Conservation (phyloP, 2,329 filamentous ascomycete species). For the Dactylellina parvicollis region DNA sequence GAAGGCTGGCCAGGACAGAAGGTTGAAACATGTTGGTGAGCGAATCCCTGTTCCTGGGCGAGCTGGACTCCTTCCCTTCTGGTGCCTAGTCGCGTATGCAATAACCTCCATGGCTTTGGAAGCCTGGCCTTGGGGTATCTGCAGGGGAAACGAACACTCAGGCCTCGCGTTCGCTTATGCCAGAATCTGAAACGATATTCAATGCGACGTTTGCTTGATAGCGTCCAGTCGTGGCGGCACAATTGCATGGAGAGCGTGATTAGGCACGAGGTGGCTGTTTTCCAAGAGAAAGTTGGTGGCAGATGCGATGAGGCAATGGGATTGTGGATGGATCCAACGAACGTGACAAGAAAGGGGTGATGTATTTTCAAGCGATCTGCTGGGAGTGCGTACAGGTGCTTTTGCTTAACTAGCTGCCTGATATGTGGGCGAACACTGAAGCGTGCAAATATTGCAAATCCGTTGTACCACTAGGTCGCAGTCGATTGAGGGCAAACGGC, state of each 20-base stretch:
- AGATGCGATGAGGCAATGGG: conserved; percentile 19
- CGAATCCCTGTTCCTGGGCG: conserved; percentile 35
- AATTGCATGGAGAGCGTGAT: background rate
- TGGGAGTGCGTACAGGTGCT: no score
- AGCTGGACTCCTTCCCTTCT: conserved; percentile 43
- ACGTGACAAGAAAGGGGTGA: no score
- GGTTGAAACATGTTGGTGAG: conserved; percentile 54
- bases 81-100: conserved; percentile 51
- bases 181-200: conserved; percentile 30
- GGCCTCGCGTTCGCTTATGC: background rate
- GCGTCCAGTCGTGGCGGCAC: conserved; percentile 10
- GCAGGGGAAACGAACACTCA: conserved; percentile 28
- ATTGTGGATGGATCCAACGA: no score
- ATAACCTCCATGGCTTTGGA: conserved; percentile 19
- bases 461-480: background rate
- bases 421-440: background rate
- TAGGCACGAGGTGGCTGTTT: background rate
- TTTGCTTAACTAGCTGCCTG: conserved; percentile 25
- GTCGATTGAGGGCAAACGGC: no score
- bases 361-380: no score
- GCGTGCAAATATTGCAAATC: background rate
- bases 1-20: conserved; percentile 41
- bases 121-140: conserved; percentile 45
- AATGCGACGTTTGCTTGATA: conserved; percentile 32
- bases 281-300: no score